Base-by-base conservation (phyloP, 345 rosid genomes). In the Melaleuca alternifolia region DNA sequence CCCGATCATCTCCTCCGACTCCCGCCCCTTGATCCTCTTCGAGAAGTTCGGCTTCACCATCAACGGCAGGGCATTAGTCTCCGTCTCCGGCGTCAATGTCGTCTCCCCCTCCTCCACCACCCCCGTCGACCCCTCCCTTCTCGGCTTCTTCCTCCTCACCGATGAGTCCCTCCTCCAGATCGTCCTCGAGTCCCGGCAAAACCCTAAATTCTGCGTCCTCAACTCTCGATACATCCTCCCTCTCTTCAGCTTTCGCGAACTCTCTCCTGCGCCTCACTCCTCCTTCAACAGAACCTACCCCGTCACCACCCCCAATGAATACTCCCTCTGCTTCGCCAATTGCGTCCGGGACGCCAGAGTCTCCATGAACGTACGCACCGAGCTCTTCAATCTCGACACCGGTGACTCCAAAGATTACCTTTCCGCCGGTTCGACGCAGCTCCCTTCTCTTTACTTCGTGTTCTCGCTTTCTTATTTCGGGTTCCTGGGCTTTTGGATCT, bases 11-110 rank as follows among this genome's bases (percentile, higher is more conserved):
- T 61, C 91, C 61, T 87, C 89, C 52, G 99, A 97, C 87, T 87
- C 92, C n/a, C 98, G 99, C 44, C 91, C 99, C 51, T 94, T 95
- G 98, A 97, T 97, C 89, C 97, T 96, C 89, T 95, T 97, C 90
- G 99, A 97, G 89, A 96, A 95, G 79, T 96, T 97, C 93, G 99
- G 98, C 20, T 96, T 97, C 95, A 95, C 99, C 6, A 95, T 85
- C 86, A 90, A 93, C 50, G 99, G 99, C 84, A 96, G 92, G 88
- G 98, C 95, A 54, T 77, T 88, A 53, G 89, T 97, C 87, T 79
- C 94, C 14, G 92, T 96, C 85, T 91, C 94, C 87, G 89, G 94
- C 83, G 99, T 97, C 88, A 89, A 91, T 26, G 98, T 96, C 26
- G 86, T 92, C 44, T 77, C 97, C 11, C 15, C 52, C 71, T 2